Evolutionary conservation across 768 basidiomycete species (phyloP).

Genomic region (Rhodosporidiobolus odoratus): DNA sequence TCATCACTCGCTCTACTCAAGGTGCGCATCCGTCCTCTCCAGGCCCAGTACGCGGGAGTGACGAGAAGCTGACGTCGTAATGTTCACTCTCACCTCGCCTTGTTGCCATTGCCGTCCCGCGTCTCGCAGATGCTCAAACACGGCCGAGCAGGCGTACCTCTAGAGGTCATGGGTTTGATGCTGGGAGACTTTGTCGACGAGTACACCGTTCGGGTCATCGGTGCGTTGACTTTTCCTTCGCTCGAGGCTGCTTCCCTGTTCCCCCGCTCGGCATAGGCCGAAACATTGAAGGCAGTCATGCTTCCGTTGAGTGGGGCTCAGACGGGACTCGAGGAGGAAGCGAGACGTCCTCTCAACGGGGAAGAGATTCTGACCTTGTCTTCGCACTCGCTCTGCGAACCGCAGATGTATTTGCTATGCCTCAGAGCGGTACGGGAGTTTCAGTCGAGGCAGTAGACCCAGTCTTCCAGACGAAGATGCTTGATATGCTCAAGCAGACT

Average conservation of each 20-base stretch:
- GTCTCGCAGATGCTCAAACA: conserved; percentile 88
- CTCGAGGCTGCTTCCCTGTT: background rate
- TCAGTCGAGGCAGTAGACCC: conserved; percentile 93
- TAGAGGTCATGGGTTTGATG: conserved; percentile 99
- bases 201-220: conserved; percentile 54
- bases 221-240: background rate
- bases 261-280: too few relatives aligned
- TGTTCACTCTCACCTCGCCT: background rate
- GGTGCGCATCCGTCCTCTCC: conserved; percentile 51
- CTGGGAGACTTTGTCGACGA: conserved; percentile 98
- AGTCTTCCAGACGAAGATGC: conserved; percentile 96
- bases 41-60: background rate
- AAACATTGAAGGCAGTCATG: too few relatives aligned
- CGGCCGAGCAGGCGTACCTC: conserved; percentile 94
- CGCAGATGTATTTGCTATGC: conserved; percentile 98
- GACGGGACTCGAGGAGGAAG: too few relatives aligned
- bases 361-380: background rate
- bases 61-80: conserved; percentile 8
- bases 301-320: background rate
- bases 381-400: conserved; percentile 47
- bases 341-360: too few relatives aligned
- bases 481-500: conserved; percentile 99
- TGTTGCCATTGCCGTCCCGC: background rate
- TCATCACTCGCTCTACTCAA: conserved; percentile 94
- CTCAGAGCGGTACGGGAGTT: conserved; percentile 93